Evolutionary conservation across 345 rosid genomes (phyloP).

Genomic region (Hibiscus tridactylites): DNA sequence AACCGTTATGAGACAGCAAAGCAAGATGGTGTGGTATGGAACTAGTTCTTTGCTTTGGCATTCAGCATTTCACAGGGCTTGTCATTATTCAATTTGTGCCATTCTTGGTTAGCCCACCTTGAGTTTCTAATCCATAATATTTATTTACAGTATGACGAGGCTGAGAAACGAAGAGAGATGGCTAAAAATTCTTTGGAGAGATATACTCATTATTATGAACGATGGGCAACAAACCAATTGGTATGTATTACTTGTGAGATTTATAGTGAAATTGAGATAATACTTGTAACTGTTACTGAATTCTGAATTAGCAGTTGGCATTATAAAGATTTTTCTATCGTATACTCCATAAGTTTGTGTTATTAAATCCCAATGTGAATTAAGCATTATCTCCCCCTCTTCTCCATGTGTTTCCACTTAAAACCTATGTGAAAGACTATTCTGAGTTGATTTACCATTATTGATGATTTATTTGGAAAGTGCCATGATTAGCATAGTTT

Average conservation of each 20-base stretch:
- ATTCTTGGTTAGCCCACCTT: background rate
- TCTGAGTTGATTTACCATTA: background rate
- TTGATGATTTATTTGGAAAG: constrained; percentile 4
- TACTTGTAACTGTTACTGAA: constrained; percentile 4
- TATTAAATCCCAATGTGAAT: background rate
- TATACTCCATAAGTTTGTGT: background rate
- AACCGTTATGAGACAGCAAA: constrained; percentile 78
- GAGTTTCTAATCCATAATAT: background rate
- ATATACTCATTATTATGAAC: constrained; percentile 83
- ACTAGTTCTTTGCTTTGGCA: background rate
- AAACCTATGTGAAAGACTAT: background rate
- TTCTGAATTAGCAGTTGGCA: background rate
- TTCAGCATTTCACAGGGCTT: background rate
- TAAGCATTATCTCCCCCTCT: background rate
- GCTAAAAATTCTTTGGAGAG: constrained; percentile 81
- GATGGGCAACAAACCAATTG: constrained; percentile 87
- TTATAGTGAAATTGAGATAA: background rate
- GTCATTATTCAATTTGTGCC: background rate
- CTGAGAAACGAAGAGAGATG: constrained; percentile 84
- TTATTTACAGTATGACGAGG: constrained; percentile 52
- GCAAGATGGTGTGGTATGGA: constrained; percentile 76
- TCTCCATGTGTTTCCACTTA: background rate
- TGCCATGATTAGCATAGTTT: background rate
- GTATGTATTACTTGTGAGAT: constrained; percentile 30
- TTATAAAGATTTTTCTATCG: background rate